Conservation (phyloP, 2,329 filamentous ascomycete genomes). For the Grosmannia huntii region DNA sequence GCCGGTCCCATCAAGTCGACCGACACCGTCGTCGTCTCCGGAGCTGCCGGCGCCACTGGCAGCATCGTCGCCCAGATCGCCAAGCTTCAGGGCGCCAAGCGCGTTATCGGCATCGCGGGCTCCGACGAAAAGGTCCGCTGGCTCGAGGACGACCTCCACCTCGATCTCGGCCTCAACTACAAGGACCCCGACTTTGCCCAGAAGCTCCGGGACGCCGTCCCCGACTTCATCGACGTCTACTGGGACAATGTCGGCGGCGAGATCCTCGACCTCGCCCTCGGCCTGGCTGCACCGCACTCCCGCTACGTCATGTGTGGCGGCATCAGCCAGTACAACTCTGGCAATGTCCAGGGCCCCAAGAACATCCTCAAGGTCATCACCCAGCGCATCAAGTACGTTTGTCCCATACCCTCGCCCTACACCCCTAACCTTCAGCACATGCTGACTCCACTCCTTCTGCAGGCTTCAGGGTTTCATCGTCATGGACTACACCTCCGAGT, state of each 20-base stretch:
- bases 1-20: constrained; percentile 34
- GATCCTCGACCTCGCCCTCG: constrained; percentile 53
- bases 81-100: constrained; percentile 42
- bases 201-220: constrained; percentile 47
- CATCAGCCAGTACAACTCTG: constrained; percentile 57
- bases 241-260: constrained; percentile 63
- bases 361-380: constrained; percentile 17
- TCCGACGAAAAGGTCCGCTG: constrained; percentile 46
- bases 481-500: constrained; percentile 51
- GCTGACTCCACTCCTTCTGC: not conserved
- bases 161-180: constrained; percentile 57
- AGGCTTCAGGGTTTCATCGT: constrained; percentile 59
- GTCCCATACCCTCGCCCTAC: too few species aligned
- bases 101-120: constrained; percentile 42
- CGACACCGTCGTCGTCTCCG: constrained; percentile 54
- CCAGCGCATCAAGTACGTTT: constrained; percentile 37
- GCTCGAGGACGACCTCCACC: constrained; percentile 50
- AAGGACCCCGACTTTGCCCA: constrained; percentile 48
- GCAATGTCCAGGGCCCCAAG: constrained; percentile 40
- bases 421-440: not conserved
- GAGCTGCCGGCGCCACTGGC: constrained; percentile 55
- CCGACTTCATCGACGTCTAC: constrained; percentile 49
- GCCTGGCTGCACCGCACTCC: constrained; percentile 46
- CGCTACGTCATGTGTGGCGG: constrained; percentile 60
- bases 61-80: constrained; percentile 55